Conservation (phyloP, 192 early-diverging fungal species). For the Umbelopsis isabellina region DNA sequence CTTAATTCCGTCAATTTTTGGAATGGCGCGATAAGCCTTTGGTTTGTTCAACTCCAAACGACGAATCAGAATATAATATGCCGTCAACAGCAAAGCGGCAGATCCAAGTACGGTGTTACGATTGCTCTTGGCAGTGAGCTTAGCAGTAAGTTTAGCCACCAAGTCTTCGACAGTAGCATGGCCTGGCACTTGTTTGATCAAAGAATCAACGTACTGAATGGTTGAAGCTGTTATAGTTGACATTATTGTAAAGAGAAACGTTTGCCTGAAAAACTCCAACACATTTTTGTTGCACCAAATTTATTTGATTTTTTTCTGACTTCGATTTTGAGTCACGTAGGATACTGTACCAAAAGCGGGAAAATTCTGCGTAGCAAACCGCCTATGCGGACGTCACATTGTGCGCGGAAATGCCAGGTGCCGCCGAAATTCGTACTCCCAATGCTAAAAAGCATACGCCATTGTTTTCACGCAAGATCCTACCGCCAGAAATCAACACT, state of each 20-base stretch:
- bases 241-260: not conserved
- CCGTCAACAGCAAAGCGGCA: not conserved
- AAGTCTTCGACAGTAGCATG: not conserved
- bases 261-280: not conserved
- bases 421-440: no score
- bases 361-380: no score
- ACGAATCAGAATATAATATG: not conserved
- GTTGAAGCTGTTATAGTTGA: conserved; percentile 1
- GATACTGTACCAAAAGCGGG: no score
- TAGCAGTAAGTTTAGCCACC: not conserved
- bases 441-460: no score
- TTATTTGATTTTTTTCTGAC: not conserved
- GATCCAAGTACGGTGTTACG: not conserved
- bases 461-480: no score
- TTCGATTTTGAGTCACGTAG: not conserved
- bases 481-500: no score
- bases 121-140: conserved; percentile 1
- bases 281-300: not conserved
- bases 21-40: not conserved
- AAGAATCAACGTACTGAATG: conserved; percentile 5
- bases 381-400: no score
- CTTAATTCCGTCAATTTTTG: not conserved
- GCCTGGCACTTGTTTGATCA: not conserved
- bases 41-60: conserved; percentile 5
- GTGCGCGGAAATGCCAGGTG: no score